Evolutionary conservation across 1,139 yeast species (phyloP).

Genomic region (Oligophagozyma castellii): DNA sequence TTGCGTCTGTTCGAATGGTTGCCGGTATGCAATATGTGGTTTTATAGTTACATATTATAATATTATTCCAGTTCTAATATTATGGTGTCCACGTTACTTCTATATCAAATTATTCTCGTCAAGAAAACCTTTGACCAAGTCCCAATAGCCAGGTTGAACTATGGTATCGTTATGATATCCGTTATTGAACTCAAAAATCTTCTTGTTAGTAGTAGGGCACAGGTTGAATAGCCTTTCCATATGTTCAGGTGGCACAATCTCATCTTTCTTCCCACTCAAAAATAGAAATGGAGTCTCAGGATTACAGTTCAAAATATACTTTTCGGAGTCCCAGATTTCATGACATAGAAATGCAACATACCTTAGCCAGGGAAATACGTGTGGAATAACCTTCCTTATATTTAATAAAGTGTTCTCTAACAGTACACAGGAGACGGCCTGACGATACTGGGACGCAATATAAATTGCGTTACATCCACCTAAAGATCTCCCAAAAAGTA

Average conservation of each 20-base stretch:
- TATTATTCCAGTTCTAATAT: not conserved
- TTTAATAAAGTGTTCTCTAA: slow-evolving; percentile 81
- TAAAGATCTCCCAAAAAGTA: slow-evolving; percentile 77
- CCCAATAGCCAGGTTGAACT: slow-evolving; percentile 64
- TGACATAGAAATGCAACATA: slow-evolving; percentile 47
- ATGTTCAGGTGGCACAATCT: slow-evolving; percentile 81
- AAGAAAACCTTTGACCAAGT: slow-evolving; percentile 43
- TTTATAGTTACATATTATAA: not conserved
- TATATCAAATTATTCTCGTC: slow-evolving; percentile 14
- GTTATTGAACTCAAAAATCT: slow-evolving; percentile 38
- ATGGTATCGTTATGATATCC: slow-evolving; percentile 76
- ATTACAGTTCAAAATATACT: slow-evolving; percentile 39
- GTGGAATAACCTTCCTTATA: slow-evolving; percentile 69
- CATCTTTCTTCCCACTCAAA: slow-evolving; percentile 66
- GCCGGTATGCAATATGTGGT: not conserved
- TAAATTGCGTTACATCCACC: slow-evolving; percentile 95
- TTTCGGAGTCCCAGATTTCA: slow-evolving; percentile 75
- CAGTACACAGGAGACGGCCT: slow-evolving; percentile 45
- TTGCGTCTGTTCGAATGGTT: not conserved
- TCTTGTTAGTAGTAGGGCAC: slow-evolving; percentile 34
- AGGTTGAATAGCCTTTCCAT: slow-evolving; percentile 49
- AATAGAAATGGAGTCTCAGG: slow-evolving; percentile 51
- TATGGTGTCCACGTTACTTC: not conserved
- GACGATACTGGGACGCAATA: slow-evolving; percentile 46
- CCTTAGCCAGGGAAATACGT: slow-evolving; percentile 58